Base-by-base conservation (phyloP, 305 asterid genomes). In the Fraxinus latifolia region DNA sequence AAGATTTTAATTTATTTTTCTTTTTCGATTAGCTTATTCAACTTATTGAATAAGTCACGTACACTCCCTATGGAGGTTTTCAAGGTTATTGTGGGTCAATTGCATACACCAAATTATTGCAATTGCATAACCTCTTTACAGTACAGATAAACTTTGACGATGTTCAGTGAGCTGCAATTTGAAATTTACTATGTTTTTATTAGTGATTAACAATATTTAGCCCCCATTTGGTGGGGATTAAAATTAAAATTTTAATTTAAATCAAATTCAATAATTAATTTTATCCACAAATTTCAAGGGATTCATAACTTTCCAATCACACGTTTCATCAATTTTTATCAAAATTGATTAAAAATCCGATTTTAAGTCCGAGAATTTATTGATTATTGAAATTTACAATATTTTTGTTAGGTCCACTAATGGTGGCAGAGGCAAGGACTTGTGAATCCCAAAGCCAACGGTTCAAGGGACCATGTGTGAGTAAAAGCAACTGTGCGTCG, bases 371-470 rank as follows among this genome's bases (percentile, higher is more conserved):
- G n/a, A n/a, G n/a, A n/a, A n/a, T n/a, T n/a, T n/a, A n/a, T n/a
- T n/a, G n/a, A n/a, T n/a, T n/a, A n/a, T n/a, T n/a, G n/a, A n/a
- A n/a, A n/a, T n/a, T n/a, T n/a, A n/a, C n/a, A n/a, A 29, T 3
- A 58, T 60, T 23, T 62, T 62, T 23, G 33, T 62, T 60, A 65
- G 83, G 84, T 29, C 80, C 82, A 77, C 21, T n/a, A 4, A 85
- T 82, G 85, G 86, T 87, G 82, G 93, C 82, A 1, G 97, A 93
- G 85, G 97, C 92, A 4, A 85, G 95, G 86, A 76, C 32, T 0
- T 93, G 98, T 9, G 79, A 81, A 76, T 81, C 97, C 0, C 53
- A 2, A 75, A 92, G 97, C 88, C 86, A 84, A 0, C 80, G 85
- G 5, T 93, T 89, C 89, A 82, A 62, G 67, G 98, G 98, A 44